Percentiles rank a stretch among this genome's conserved stretches.
Conservation (phyloP, 139 green algal species). For the Coccomyxa sp. region DNA sequence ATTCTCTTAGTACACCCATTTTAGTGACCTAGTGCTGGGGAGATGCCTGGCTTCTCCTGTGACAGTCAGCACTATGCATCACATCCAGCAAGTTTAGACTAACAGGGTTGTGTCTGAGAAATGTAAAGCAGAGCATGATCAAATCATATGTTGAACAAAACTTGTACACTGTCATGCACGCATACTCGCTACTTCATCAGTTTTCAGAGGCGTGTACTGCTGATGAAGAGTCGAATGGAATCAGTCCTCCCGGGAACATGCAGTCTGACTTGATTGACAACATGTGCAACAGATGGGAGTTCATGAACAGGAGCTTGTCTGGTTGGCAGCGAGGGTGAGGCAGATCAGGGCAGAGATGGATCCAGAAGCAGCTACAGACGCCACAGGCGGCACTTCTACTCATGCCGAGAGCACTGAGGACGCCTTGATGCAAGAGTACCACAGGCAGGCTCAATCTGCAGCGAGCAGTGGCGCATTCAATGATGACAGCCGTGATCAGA, state of each 20-base stretch:
- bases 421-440: too few species aligned
- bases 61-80: not conserved
- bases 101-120: not conserved
- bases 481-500: too few species aligned
- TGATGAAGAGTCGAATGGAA: too few species aligned
- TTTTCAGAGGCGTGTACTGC: too few species aligned
- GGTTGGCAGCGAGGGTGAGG: not conserved
- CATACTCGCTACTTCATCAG: not conserved
- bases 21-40: not conserved
- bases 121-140: not conserved
- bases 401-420: too few species aligned
- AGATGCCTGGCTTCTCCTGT: not conserved
- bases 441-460: too few species aligned
- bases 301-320: not conserved
- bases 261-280: not conserved
- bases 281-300: constrained; percentile 6
- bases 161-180: not conserved
- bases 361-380: too few species aligned
- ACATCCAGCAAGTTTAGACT: not conserved
- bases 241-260: too few species aligned
- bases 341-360: not conserved
- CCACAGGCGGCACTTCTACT: too few species aligned
- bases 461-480: too few species aligned
- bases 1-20: not conserved
- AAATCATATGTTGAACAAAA: not conserved